Base-by-base conservation (phyloP, 2,329 filamentous ascomycete genomes). In the Harringtonia lauricola region DNA sequence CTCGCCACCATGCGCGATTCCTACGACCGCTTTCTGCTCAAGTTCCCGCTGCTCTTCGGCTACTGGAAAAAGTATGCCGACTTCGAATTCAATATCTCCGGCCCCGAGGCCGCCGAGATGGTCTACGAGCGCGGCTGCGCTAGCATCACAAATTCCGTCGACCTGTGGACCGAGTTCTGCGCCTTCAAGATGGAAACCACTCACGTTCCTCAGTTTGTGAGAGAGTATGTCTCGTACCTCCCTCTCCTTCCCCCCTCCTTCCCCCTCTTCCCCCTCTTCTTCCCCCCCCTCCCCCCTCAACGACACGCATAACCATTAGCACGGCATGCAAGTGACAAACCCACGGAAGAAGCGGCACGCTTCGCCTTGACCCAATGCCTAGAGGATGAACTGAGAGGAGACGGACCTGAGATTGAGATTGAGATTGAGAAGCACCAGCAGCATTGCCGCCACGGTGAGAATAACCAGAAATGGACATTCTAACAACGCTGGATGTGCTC, bases 11-110 rank as follows among this genome's bases (percentile, higher is more conserved):
- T 88, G 44, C 83, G 92, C 63, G 80, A 86, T 61, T 79, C 86
- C 49, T 96, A 94, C 68, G 89, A 98, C 61, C 79, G 84, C 39
- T 94, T 98, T 59, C 81, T 98, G 19, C 78, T 86, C 48, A 95
- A 95, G 59, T 98, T 95, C 52, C 92, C 92, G 3, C 74, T 96
- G 12, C 78, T 96, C 33, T 98, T 96, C 57, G 92, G 90, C 42
- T 98, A 96, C 68, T 98, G 92, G 92, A 96, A 96, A 70, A 96
- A 95, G 62, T 98, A 96, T 72, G 92, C 92, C 57, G 90, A 96
- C 57, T 74, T 94, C 51, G 92, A 98, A 59, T 98, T 98, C 66
- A 88, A 88, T 41, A 95, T 98, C 52, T 88, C 88, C 5, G 92
- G 92, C 17, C 94, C 92, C 6, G 92, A 98, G 68, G 90, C 90